phyloP scores from a whole-genome alignment of 129 eudicot species.

The Artemisia tridentata region DNA sequence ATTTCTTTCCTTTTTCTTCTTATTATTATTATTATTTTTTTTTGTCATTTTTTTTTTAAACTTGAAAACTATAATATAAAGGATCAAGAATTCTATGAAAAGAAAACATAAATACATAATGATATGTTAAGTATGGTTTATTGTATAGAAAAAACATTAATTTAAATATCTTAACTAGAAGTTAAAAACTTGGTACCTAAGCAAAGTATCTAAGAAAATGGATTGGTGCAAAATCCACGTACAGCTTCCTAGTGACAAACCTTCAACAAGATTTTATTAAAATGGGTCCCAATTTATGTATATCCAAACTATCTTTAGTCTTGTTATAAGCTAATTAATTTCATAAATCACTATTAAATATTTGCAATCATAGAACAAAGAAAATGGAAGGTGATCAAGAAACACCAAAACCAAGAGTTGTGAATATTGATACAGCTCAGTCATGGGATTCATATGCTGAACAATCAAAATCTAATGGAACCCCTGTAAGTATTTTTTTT shows the following conservation, averaged over 20 bases:
- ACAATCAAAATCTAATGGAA: conserved; percentile 47
- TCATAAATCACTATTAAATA: conserved; percentile 2
- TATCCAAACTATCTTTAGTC: conserved; percentile 25
- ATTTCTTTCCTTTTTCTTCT: no score
- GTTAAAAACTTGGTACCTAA: conserved; percentile 13
- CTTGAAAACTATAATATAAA: no score
- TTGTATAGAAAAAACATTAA: no score
- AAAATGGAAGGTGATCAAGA: conserved; percentile 35
- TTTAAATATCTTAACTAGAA: not conserved
- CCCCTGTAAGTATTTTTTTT: conserved; percentile 48
- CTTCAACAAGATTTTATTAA: conserved; percentile 1
- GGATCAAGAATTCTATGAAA: no score
- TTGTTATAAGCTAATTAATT: conserved; percentile 2
- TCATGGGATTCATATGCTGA: conserved; percentile 50
- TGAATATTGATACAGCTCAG: conserved; percentile 43
- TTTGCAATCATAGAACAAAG: not conserved
- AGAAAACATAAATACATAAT: no score
- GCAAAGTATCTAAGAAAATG: conserved; percentile 17
- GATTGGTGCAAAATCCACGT: conserved; percentile 7
- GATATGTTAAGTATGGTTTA: no score
- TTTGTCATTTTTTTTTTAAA: no score
- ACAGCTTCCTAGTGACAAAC: conserved; percentile 5
- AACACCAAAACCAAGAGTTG: conserved; percentile 38
- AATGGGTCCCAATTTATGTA: conserved; percentile 37
- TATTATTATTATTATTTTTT: no score